A percentile compares a stretch with the other conserved stretches of the same genome.
phyloP scores from a whole-genome alignment of 176 grass and related monocot genomes.

The Ensete glaucum region DNA sequence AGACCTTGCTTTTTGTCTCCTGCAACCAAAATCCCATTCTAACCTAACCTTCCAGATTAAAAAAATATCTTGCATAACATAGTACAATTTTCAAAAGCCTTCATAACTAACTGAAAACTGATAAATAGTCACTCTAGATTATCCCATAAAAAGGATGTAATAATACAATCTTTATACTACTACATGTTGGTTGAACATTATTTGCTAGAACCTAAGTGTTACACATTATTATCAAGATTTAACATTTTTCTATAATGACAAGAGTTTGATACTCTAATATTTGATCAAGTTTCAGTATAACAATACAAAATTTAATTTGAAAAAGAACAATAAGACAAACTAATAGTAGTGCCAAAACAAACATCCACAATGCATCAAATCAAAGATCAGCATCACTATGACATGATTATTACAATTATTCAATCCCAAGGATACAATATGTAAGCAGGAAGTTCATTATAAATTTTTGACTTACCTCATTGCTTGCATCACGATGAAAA shows the following conservation, averaged over 20 bases:
- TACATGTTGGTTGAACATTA: too few species aligned
- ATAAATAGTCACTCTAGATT: too few species aligned
- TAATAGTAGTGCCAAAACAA: background rate
- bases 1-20: too few species aligned
- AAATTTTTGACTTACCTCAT: constrained; percentile 47
- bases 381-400: background rate
- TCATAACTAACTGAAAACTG: too few species aligned
- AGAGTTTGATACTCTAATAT: background rate
- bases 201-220: background rate
- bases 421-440: background rate
- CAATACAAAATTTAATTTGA: background rate
- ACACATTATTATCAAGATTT: background rate
- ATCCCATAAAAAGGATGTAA: too few species aligned
- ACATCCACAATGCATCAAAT: background rate
- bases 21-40: too few species aligned
- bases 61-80: too few species aligned
- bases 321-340: background rate
- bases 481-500: constrained; percentile 72
- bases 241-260: background rate
- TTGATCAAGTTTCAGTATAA: background rate
- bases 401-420: background rate
- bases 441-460: background rate
- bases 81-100: too few species aligned
- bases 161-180: too few species aligned
- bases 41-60: too few species aligned